phyloP scores from a whole-genome alignment of 495 filamentous ascomycete genomes.

The Tuber brumale region DNA sequence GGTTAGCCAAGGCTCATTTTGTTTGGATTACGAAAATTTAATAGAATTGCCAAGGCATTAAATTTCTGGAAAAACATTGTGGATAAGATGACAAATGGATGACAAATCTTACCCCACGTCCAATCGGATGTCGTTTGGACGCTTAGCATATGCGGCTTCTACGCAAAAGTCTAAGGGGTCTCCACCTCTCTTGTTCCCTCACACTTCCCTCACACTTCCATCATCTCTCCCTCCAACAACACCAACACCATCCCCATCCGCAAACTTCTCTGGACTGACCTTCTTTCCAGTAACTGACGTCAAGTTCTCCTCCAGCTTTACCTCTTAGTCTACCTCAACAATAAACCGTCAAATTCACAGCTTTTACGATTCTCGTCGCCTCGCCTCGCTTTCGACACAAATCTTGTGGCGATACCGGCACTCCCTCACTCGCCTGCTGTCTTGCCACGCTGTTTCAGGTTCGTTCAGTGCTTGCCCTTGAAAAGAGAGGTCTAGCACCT shows the following conservation, averaged over 20 bases:
- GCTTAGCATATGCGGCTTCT: not conserved
- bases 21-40: not conserved
- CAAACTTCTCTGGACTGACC: constrained; percentile 33
- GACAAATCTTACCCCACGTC: not conserved
- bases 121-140: not conserved
- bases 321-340: not conserved
- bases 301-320: not conserved
- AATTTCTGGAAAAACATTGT: not conserved
- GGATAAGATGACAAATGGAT: not conserved
- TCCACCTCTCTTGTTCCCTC: constrained; percentile 21
- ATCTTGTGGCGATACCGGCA: not conserved
- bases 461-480: not conserved
- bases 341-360: not conserved
- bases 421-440: not conserved
- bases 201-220: constrained; percentile 33
- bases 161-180: constrained; percentile 31
- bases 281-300: constrained; percentile 15
- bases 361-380: not conserved
- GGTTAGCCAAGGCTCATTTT: not conserved
- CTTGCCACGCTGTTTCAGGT: not conserved
- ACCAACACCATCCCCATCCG: constrained; percentile 8
- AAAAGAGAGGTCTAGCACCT: not conserved
- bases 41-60: not conserved
- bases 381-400: constrained; percentile 1
- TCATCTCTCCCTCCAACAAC: constrained; percentile 1